Evolutionary conservation across 495 filamentous ascomycete genomes (phyloP).

Genomic region (Penicillium paradoxum): DNA sequence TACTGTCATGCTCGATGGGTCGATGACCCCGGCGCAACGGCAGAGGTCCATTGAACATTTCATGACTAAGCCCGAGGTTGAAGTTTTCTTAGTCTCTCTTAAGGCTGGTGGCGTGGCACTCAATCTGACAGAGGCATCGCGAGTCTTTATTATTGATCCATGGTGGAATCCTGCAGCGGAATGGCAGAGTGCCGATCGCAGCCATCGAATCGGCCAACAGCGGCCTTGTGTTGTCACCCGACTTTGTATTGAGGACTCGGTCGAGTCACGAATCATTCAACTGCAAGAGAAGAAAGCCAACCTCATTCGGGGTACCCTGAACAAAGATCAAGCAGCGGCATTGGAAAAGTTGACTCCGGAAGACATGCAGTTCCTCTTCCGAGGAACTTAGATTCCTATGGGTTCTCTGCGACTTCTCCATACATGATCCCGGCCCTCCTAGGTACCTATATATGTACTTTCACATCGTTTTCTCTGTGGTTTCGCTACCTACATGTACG

Average conservation of each 20-base stretch:
- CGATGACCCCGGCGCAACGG: slow-evolving; percentile 88
- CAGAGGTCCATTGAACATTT: slow-evolving; percentile 90
- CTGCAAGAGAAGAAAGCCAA: slow-evolving; percentile 96
- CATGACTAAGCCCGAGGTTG: slow-evolving; percentile 88
- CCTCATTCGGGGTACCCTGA: slow-evolving; percentile 94
- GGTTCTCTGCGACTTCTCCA: no score
- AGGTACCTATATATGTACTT: no score
- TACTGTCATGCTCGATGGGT: slow-evolving; percentile 94
- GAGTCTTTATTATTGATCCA: slow-evolving; percentile 94
- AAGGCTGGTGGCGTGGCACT: slow-evolving; percentile 95
- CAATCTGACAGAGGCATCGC: slow-evolving; percentile 88
- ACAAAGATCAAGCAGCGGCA: slow-evolving; percentile 72
- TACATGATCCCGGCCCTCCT: no score
- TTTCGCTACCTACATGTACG: no score
- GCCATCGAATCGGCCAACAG: slow-evolving; percentile 93
- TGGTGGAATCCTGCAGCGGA: slow-evolving; percentile 99
- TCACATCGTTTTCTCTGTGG: no score
- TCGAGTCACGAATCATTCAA: slow-evolving; percentile 89
- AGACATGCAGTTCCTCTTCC: slow-evolving; percentile 93
- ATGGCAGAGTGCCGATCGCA: slow-evolving; percentile 95
- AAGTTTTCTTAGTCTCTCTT: slow-evolving; percentile 90
- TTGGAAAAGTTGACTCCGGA: slow-evolving; percentile 85
- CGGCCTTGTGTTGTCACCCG: slow-evolving; percentile 92
- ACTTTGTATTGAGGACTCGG: slow-evolving; percentile 90
- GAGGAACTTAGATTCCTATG: slow-evolving; percentile 46